Evolutionary conservation across 2,329 filamentous ascomycete genomes (phyloP).

Genomic region (Allantophomopsis lycopodina): DNA sequence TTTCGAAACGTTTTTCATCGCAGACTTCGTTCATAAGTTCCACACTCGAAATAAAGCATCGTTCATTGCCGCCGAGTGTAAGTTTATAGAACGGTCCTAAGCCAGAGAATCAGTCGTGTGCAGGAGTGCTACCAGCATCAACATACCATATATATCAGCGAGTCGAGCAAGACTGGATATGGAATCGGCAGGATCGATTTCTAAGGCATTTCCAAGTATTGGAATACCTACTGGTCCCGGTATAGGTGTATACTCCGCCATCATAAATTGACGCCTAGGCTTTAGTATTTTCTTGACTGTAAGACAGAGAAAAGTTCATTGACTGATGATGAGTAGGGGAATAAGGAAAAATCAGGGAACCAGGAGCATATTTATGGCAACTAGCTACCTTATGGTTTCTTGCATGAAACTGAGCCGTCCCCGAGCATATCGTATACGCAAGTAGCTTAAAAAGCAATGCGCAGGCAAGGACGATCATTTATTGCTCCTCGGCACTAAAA

Average conservation of each 20-base stretch:
- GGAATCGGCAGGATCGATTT: slow-evolving; percentile 46
- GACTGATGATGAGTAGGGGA: neutral
- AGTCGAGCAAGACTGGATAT: slow-evolving; percentile 39
- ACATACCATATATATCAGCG: slow-evolving; percentile 49
- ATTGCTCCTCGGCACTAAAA: no score
- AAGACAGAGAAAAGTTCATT: neutral
- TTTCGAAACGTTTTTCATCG: slow-evolving; percentile 52
- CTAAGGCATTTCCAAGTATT: slow-evolving; percentile 49
- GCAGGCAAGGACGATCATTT: no score
- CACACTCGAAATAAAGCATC: slow-evolving; percentile 36
- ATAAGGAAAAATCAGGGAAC: neutral
- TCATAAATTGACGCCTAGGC: slow-evolving; percentile 1
- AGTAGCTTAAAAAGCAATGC: no score
- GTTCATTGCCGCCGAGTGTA: slow-evolving; percentile 29
- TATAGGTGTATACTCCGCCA: slow-evolving; percentile 27
- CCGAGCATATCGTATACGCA: no score
- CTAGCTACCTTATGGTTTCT: no score
- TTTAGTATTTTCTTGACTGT: neutral
- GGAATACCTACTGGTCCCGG: slow-evolving; percentile 51
- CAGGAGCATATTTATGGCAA: no score
- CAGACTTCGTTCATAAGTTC: slow-evolving; percentile 48
- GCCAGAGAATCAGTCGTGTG: neutral
- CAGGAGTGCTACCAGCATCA: no score
- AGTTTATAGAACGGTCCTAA: slow-evolving; percentile 41
- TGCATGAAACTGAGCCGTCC: no score